Conservation (phyloP, 1,139 yeast species). For the Lodderomyces orthopsilosis region DNA sequence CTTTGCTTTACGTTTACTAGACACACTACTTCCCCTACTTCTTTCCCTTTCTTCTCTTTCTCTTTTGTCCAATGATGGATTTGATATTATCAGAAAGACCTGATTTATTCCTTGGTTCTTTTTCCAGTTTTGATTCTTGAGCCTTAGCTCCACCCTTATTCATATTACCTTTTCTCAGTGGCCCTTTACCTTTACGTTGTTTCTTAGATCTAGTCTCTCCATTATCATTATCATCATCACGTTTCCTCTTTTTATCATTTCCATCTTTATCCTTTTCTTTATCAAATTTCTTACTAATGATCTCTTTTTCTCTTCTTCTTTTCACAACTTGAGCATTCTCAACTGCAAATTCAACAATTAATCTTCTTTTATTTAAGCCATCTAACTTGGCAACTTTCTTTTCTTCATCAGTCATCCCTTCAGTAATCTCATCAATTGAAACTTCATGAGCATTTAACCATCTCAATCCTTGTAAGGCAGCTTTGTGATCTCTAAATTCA, state of each 20-base stretch:
- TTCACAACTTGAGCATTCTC: slow-evolving; percentile 92
- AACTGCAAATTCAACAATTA: slow-evolving; percentile 93
- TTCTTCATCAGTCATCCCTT: slow-evolving; percentile 72
- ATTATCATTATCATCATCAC: slow-evolving; percentile 20
- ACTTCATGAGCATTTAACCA: slow-evolving; percentile 96
- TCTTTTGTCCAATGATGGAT: slow-evolving; percentile 63
- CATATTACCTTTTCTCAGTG: slow-evolving; percentile 44
- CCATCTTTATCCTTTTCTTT: slow-evolving; percentile 13
- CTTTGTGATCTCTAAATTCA: slow-evolving; percentile 88
- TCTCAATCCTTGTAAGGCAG: slow-evolving; percentile 94
- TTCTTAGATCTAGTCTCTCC: slow-evolving; percentile 16
- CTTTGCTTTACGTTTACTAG: too few relatives aligned
- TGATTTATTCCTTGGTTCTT: slow-evolving; percentile 26
- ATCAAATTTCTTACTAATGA: slow-evolving; percentile 39
- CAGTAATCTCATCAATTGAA: slow-evolving; percentile 62
- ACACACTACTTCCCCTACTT: slow-evolving; percentile 30
- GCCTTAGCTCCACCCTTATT: slow-evolving; percentile 33
- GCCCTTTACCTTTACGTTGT: slow-evolving; percentile 20
- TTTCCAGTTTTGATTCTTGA: slow-evolving; percentile 11
- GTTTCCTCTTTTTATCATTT: slow-evolving; percentile 15
- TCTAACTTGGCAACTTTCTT: slow-evolving; percentile 51
- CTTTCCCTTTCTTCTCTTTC: slow-evolving; percentile 60
- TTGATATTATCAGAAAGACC: slow-evolving; percentile 55
- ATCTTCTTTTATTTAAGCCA: slow-evolving; percentile 61
- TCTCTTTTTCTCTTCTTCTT: slow-evolving; percentile 75